phyloP scores from a whole-genome alignment of 139 green algal genomes.

The Edaphochlamys debaryana region DNA sequence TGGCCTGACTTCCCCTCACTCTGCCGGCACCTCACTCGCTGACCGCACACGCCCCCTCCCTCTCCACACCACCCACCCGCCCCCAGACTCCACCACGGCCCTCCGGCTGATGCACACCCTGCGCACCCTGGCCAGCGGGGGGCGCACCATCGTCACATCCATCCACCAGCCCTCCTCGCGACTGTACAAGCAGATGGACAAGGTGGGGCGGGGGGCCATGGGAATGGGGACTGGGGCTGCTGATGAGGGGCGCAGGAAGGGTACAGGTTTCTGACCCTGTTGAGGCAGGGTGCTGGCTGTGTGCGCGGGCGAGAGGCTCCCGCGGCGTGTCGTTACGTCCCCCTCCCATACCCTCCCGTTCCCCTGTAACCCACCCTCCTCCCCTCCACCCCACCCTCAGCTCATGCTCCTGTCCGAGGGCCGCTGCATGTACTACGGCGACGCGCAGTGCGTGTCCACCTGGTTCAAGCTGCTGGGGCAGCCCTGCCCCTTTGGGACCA shows the following conservation, averaged over 20 bases:
- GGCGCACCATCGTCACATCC: conserved; percentile 86
- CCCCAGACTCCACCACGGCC: conserved; percentile 89
- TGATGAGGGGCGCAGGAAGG: too few species aligned
- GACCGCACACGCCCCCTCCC: too few species aligned
- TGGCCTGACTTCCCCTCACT: too few species aligned
- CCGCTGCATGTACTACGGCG: conserved; percentile 86
- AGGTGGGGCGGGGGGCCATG: conserved; percentile 23
- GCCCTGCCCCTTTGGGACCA: conserved; percentile 74
- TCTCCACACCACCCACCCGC: too few species aligned
- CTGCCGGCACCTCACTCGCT: too few species aligned
- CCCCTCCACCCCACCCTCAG: conserved; percentile 3
- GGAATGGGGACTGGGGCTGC: too few species aligned
- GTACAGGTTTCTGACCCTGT: too few species aligned
- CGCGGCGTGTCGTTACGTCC: too few species aligned
- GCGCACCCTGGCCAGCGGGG: conserved; percentile 73
- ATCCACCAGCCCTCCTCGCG: conserved; percentile 94
- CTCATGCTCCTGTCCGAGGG: conserved; percentile 80
- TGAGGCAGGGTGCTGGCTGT: too few species aligned
- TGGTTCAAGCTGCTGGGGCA: conserved; percentile 76
- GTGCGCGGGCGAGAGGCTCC: too few species aligned
- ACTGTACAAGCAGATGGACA: conserved; percentile 84
- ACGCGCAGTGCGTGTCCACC: conserved; percentile 82
- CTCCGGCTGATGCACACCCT: conserved; percentile 86
- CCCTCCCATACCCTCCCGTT: too few species aligned
- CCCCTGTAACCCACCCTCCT: background rate